A percentile compares a stretch with the other conserved stretches of the same genome.
Evolutionary conservation across 306 rosid species (phyloP).

Genomic region (Psophocarpus tetragonolobus): DNA sequence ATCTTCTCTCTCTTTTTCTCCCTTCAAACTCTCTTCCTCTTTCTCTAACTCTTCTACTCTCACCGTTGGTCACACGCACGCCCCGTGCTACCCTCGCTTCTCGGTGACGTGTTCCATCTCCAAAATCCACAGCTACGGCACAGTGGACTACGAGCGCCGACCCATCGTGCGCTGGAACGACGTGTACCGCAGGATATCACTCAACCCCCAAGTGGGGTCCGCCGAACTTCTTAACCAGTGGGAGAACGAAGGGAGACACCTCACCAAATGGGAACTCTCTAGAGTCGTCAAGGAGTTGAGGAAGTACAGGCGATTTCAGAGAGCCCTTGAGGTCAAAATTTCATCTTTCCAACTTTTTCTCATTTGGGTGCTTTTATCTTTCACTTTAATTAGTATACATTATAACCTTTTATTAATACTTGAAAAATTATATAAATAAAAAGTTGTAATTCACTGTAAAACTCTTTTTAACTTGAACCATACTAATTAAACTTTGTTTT

Average conservation of each 20-base stretch:
- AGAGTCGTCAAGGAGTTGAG: slow-evolving; percentile 80
- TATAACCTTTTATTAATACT: no score
- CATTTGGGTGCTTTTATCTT: background rate
- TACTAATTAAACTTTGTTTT: no score
- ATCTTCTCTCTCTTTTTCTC: slow-evolving; percentile 49
- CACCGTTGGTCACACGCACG: background rate
- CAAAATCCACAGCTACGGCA: slow-evolving; percentile 65
- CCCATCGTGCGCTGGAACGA: slow-evolving; percentile 69
- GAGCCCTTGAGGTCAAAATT: slow-evolving; percentile 78
- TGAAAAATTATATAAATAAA: no score
- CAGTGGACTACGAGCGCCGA: slow-evolving; percentile 67
- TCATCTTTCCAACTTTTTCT: background rate
- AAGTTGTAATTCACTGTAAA: no score
- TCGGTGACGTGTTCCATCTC: slow-evolving; percentile 62
- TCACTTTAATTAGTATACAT: no score
- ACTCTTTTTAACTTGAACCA: no score
- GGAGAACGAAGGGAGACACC: slow-evolving; percentile 76
- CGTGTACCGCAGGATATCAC: slow-evolving; percentile 61
- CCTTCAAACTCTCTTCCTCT: background rate
- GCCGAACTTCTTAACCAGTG: slow-evolving; percentile 69
- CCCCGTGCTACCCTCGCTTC: background rate
- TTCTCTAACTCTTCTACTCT: background rate
- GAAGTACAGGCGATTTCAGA: slow-evolving; percentile 50
- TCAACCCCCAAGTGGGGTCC: slow-evolving; percentile 62
- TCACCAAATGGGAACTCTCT: slow-evolving; percentile 83